Evolutionary conservation across 768 basidiomycete species (phyloP).

Genomic region (Serendipita vermifera): DNA sequence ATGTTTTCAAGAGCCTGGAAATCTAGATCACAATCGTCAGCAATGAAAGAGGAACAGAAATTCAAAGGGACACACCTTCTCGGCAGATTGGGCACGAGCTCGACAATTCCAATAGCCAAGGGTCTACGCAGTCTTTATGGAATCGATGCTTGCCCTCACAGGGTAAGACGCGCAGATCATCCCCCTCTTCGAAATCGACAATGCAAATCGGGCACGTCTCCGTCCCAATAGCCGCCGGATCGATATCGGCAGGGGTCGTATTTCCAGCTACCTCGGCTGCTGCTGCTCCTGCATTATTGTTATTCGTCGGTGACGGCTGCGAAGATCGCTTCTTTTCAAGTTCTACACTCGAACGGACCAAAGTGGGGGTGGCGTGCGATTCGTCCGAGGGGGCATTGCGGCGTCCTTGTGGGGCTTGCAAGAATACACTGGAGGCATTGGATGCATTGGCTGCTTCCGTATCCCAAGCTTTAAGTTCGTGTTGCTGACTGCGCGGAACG

Average conservation of each 20-base stretch:
- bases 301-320: background rate
- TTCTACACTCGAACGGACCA: too few species aligned
- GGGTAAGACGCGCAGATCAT: conserved; percentile 78
- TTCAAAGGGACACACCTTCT: conserved; percentile 43
- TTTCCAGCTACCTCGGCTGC: background rate
- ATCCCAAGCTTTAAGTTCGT: background rate
- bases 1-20: background rate
- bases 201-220: conserved; percentile 95
- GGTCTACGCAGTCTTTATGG: conserved; percentile 83
- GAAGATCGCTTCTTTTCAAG: too few species aligned
- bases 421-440: background rate
- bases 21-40: background rate
- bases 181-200: conserved; percentile 85
- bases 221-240: conserved; percentile 55
- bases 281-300: conserved; percentile 14
- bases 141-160: conserved; percentile 87
- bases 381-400: background rate
- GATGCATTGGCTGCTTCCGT: background rate
- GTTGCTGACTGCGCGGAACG: background rate
- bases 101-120: conserved; percentile 83
- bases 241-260: conserved; percentile 24
- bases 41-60: background rate
- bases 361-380: too few species aligned
- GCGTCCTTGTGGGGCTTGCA: background rate
- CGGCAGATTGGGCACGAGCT: conserved; percentile 87